phyloP scores from a whole-genome alignment of 345 rosid genomes.

The Salix dunnii region DNA sequence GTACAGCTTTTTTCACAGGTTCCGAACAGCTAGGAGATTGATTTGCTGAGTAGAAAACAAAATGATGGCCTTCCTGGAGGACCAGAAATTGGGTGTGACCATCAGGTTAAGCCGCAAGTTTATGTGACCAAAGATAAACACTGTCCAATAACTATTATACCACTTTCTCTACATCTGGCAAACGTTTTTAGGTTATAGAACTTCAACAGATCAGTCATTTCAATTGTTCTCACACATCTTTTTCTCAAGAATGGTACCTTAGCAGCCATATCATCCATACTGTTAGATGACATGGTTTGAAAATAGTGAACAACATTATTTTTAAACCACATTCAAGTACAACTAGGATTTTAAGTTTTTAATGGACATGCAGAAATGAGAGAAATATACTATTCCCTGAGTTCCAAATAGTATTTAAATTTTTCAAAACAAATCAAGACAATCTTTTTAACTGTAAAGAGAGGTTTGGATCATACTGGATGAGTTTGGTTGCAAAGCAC shows the following conservation, averaged over 20 bases:
- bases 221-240: background rate
- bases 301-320: background rate
- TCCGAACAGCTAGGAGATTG: background rate
- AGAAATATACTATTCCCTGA: background rate
- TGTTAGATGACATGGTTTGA: background rate
- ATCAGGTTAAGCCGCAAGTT: background rate
- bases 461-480: slow-evolving; percentile 46
- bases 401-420: background rate
- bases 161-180: background rate
- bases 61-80: background rate
- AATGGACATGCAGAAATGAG: background rate
- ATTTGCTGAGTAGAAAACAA: background rate
- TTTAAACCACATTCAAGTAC: background rate
- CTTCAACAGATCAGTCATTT: background rate
- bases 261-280: background rate
- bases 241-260: background rate
- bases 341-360: background rate
- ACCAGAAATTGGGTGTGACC: background rate
- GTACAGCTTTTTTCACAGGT: background rate
- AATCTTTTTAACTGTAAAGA: slow-evolving; percentile 10
- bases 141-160: background rate
- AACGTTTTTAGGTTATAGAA: background rate
- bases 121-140: background rate
- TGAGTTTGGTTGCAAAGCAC: slow-evolving; percentile 69
- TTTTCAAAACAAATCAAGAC: slow-evolving; percentile 5